Base-by-base conservation (phyloP, 148 eudicot species). In the Camellia sinensis region DNA sequence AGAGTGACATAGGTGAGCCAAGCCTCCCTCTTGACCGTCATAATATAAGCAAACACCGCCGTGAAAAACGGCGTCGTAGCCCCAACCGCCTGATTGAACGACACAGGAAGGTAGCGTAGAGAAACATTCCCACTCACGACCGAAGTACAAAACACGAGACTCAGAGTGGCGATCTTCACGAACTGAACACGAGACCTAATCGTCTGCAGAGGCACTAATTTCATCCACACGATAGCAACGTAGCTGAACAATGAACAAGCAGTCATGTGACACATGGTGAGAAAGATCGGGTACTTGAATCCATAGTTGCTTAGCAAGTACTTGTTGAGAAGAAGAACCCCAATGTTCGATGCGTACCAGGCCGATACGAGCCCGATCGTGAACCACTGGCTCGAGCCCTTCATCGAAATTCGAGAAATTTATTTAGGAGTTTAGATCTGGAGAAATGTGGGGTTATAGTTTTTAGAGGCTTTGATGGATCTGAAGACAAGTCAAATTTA, bases 191-290 rank as follows among this genome's bases (percentile, higher is more conserved):
- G 73, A 17, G 98, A 94, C 77, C 92, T 80, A 13, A 93, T 80
- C 7, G 84, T 78, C 81, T 93, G 98, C 83, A 93, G 76, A 3
- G 98, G 94, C 4, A 92, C 98, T 71, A 90, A 48, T 83, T 89
- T 92, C 53, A 90, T 40, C 96, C 94, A 92, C 4, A 67, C 86
- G 61, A 92, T 88, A 8, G 96, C 96, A 6, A 89, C 70, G 81
- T 94, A 94, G 80, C 97, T 92, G 54, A 94, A 74, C 17, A 94
- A 83, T 4, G 98, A 92, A 78, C 98, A 94, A 4, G 98, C 96
- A 21, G 93, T 90, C 98, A 94, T 94, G 74, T 94, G 98, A 40
- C 98, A 94, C 98, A 92, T 92, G 72, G 98, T 94, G 60, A 94
- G 85, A 71, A 94, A 94, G 69, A 94, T 90, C 69, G 98, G 98